These are phyloP conservation scores for Tulasnella sp. DNA, from an alignment of 768 basidiomycete genomes.

Conservation along the genomic window DNA sequence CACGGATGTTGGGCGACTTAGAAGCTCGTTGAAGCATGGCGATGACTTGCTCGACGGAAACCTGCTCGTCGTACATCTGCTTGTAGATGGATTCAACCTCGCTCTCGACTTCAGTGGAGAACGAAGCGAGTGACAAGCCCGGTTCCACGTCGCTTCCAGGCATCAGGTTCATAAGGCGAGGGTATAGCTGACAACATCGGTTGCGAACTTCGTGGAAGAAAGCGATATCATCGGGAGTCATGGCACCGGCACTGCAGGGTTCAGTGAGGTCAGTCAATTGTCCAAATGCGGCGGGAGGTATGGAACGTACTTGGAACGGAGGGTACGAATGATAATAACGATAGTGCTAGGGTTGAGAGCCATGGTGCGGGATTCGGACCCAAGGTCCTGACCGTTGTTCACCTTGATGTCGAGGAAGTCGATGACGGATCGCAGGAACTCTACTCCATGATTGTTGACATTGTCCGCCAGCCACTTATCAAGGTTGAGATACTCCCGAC, in stretches of 20 bases:
- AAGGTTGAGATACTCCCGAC: slow-evolving; percentile 86
- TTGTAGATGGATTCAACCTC: slow-evolving; percentile 96
- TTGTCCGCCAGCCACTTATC: slow-evolving; percentile 95
- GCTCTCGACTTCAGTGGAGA: slow-evolving; percentile 76
- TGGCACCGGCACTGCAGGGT: slow-evolving; percentile 27
- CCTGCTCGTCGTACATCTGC: slow-evolving; percentile 94
- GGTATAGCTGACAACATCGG: slow-evolving; percentile 86
- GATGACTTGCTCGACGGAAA: slow-evolving; percentile 90
- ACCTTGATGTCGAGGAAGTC: slow-evolving; percentile 88
- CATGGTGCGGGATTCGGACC: slow-evolving; percentile 71
- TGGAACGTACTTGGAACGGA: slow-evolving; percentile 66
- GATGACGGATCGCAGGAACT: slow-evolving; percentile 79
- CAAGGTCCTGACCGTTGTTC: slow-evolving; percentile 77
- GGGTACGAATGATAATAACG: slow-evolving; percentile 81
- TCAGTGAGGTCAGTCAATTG: background rate
- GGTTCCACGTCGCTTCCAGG: slow-evolving; percentile 83
- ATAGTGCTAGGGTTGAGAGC: slow-evolving; percentile 78
- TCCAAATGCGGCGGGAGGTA: background rate
- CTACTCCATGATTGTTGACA: slow-evolving; percentile 65
- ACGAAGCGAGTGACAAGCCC: slow-evolving; percentile 46
- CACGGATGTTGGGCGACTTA: slow-evolving; percentile 65
- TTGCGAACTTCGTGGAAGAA: slow-evolving; percentile 88
- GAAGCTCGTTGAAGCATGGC: slow-evolving; percentile 77
- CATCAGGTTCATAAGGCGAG: slow-evolving; percentile 86
- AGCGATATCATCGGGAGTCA: slow-evolving; percentile 68